These are phyloP conservation scores for Cryptosporidium canis DNA, from an alignment of 169 alveolate genomes.

Conservation along the genomic window DNA sequence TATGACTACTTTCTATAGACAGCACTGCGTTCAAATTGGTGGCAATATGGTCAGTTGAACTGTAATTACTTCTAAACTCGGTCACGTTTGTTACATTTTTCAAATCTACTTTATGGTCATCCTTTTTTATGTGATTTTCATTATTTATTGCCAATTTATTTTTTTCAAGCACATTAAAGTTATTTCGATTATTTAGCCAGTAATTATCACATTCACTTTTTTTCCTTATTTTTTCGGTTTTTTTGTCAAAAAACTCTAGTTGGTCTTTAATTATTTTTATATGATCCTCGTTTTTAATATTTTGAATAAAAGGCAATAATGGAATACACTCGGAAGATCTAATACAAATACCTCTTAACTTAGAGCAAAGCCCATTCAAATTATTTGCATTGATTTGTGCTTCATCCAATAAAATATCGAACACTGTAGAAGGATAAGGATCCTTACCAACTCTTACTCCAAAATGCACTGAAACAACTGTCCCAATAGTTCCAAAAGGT, in stretches of 20 bases:
- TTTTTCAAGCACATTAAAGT: background rate
- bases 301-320: background rate
- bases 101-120: no score
- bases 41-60: no score
- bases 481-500: slow-evolving; percentile 50
- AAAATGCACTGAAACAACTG: slow-evolving; percentile 5
- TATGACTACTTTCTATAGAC: no score
- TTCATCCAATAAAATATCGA: slow-evolving; percentile 29
- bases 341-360: slow-evolving; percentile 10
- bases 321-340: slow-evolving; percentile 33
- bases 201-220: background rate
- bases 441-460: slow-evolving; percentile 12
- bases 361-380: slow-evolving; percentile 33
- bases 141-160: background rate
- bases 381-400: slow-evolving; percentile 7
- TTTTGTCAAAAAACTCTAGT: background rate
- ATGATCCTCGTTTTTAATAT: background rate
- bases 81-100: no score
- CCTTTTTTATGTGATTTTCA: background rate
- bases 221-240: background rate
- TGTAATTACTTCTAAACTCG: no score
- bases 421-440: background rate
- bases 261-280: background rate
- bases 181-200: background rate
- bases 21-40: no score